These are phyloP conservation scores for Candida schatavii DNA, from an alignment of 805 yeast genomes.

Conservation along the genomic window DNA sequence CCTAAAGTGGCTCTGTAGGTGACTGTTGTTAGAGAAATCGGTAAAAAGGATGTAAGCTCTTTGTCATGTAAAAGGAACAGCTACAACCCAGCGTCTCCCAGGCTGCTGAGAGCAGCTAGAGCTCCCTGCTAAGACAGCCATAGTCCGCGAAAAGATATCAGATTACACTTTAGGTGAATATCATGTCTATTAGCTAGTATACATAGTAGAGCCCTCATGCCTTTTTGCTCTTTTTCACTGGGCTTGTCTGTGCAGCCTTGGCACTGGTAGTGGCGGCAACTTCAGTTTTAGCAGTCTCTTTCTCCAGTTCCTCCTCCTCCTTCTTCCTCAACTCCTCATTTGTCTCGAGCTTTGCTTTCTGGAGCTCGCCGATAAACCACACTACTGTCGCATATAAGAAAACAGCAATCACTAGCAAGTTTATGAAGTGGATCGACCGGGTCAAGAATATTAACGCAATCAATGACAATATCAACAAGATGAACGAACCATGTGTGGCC, in stretches of 20 bases:
- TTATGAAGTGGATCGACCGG: slow-evolving; percentile 63
- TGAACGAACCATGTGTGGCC: slow-evolving; percentile 86
- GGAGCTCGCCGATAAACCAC: slow-evolving; percentile 82
- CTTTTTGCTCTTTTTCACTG: slow-evolving; percentile 5
- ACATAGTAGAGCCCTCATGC: neutral
- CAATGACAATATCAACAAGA: slow-evolving; percentile 57
- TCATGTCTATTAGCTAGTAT: neutral
- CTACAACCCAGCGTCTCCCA: too few species aligned
- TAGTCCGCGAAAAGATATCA: too few species aligned
- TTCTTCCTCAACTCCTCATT: slow-evolving; percentile 38
- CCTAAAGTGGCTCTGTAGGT: too few species aligned
- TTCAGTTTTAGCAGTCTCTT: slow-evolving; percentile 9
- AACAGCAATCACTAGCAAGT: slow-evolving; percentile 53
- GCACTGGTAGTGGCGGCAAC: neutral
- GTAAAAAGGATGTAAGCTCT: too few species aligned
- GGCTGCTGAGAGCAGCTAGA: too few species aligned
- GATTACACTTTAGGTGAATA: neutral
- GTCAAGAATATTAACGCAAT: slow-evolving; percentile 56
- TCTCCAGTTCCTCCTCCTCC: slow-evolving; percentile 17
- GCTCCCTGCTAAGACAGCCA: too few species aligned
- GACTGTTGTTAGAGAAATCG: too few species aligned
- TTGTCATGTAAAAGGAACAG: too few species aligned
- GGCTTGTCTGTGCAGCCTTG: neutral
- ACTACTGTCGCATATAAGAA: slow-evolving; percentile 76
- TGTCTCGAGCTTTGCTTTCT: slow-evolving; percentile 43